Base-by-base conservation (phyloP, 352 stramenopile species). In the Phytophthora kernoviae region DNA sequence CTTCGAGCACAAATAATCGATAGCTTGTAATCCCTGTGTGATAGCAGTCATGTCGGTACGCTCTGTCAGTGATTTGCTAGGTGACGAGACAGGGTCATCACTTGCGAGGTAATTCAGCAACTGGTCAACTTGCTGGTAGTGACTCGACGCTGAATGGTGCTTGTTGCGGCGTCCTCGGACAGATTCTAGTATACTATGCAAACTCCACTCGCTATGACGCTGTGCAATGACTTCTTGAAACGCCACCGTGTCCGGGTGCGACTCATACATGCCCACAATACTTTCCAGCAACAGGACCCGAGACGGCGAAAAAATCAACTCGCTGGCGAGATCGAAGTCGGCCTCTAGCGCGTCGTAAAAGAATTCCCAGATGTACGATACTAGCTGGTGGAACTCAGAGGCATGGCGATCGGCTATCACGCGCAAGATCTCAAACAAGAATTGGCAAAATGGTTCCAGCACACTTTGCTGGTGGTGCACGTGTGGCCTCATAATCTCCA, bases 371-470 rank as follows among this genome's bases (percentile, higher is more conserved):
- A 72, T 58, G 22, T 79, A 69, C 5, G 73, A 61, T 0, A 90
- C 68, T 6, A 92, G 69, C 42, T 74, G 69, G n/a, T 81, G 70
- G 43, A 93, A 93, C 51, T 91, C 84, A 11, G 68, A 72, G 17
- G 84, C 75, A 17, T 89, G 81, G 60, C 91, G 80, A 14, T 73
- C 70, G 4, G 68, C 73, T 39, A 93, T 87, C 1, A 87, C 73
- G 7, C 79, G 68, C 11, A 93, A 53, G n/a, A 91, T 70, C 21
- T 91, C 77, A 58, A 93, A 87, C 17, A 90, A 30, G 47, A 89
- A 87, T 17, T 75, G 65, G 36, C 78, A 78, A 24, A 84, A 73
- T 1, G 62, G 58, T 5, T 65, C 49, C 33, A 83, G 58, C 3
- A 75, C 50, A 10, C 36, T 68, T 30, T 54, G 62, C 2, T 83